Evolutionary conservation across 495 filamentous ascomycete species (phyloP).

Genomic region (Penicillium coffeae): DNA sequence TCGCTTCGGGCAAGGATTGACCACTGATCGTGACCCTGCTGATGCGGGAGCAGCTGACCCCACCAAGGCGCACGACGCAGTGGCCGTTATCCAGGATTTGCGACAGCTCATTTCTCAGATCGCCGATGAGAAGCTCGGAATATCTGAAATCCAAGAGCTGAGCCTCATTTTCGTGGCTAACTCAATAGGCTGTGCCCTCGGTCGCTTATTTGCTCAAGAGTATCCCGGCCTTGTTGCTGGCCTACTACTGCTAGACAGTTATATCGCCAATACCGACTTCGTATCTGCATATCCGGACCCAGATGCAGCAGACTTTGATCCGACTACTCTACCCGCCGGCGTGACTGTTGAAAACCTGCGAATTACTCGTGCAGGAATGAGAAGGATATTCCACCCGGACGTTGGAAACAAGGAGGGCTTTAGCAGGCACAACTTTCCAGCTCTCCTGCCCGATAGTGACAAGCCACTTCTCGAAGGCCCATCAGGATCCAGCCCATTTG

Average conservation of each 20-base stretch:
- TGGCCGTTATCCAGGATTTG: constrained; percentile 46
- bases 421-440: constrained; percentile 44
- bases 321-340: constrained; percentile 33
- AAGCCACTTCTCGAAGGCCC: constrained; percentile 42
- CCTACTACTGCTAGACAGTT: constrained; percentile 57
- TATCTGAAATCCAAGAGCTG: constrained; percentile 13
- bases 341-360: constrained; percentile 44
- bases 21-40: constrained; percentile 49
- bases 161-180: constrained; percentile 51
- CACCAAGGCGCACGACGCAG: constrained; percentile 51
- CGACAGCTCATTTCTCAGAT: constrained; percentile 47
- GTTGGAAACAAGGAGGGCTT: constrained; percentile 55
- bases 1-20: constrained; percentile 59
- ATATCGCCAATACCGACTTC: constrained; percentile 59
- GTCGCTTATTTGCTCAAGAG: constrained; percentile 50
- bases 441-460: constrained; percentile 49
- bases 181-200: constrained; percentile 58
- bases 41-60: constrained; percentile 37
- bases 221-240: constrained; percentile 45
- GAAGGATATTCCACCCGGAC: constrained; percentile 47
- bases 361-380: constrained; percentile 36
- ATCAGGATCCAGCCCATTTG: constrained; percentile 31
- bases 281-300: constrained; percentile 60
- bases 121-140: constrained; percentile 13
- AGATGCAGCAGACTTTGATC: constrained; percentile 45